Evolutionary conservation across 139 green algal species (phyloP).

Genomic region (Desmodesmus armatus): DNA sequence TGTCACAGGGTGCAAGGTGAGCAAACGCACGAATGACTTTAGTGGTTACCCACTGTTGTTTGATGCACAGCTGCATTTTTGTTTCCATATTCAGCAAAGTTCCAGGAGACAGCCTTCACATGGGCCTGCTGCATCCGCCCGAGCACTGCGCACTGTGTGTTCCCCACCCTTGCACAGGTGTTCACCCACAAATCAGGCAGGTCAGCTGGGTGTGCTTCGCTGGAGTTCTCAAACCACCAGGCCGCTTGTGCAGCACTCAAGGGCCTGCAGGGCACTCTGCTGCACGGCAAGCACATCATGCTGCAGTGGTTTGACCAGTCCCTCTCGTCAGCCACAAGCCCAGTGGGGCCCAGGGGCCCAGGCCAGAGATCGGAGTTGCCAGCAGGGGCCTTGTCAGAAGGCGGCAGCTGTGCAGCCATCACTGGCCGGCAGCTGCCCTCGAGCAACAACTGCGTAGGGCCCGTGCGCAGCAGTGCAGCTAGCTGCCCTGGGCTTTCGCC

Average conservation of each 20-base stretch:
- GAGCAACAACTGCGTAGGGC: background rate
- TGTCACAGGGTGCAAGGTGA: conserved; percentile 48
- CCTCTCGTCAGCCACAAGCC: background rate
- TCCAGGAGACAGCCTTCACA: background rate
- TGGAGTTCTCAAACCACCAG: conserved; percentile 45
- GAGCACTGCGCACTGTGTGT: background rate
- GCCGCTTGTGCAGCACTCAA: conserved; percentile 20
- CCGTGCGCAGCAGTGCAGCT: background rate
- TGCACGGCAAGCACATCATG: conserved; percentile 42
- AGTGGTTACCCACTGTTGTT: background rate
- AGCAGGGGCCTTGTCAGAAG: background rate
- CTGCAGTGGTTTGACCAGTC: conserved; percentile 43
- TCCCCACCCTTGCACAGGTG: conserved; percentile 40
- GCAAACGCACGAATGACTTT: background rate
- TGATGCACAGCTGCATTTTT: background rate
- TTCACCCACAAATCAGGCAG: conserved; percentile 52
- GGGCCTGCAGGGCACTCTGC: background rate
- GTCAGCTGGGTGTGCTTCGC: conserved; percentile 46
- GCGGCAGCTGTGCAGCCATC: background rate
- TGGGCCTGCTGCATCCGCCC: background rate
- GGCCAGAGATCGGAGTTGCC: background rate
- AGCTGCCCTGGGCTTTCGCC: background rate
- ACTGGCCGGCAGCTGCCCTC: background rate
- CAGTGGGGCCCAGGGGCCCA: background rate
- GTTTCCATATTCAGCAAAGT: background rate